phyloP scores from a whole-genome alignment of 2,329 filamentous ascomycete species.

The Fusarium lyarnte region DNA sequence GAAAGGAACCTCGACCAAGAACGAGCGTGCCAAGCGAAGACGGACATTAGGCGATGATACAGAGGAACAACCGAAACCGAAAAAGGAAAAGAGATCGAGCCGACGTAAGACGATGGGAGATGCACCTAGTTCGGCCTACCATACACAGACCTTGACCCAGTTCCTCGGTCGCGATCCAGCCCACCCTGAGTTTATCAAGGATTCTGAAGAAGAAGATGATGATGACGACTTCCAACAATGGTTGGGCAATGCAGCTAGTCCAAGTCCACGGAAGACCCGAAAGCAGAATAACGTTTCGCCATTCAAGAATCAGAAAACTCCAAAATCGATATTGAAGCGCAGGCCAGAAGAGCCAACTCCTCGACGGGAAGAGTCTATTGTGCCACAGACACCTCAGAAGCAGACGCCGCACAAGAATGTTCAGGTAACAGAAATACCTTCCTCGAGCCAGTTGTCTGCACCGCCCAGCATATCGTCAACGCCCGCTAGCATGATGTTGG shows the following conservation, averaged over 20 bases:
- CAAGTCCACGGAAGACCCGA: constrained; percentile 36
- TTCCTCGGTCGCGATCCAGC: constrained; percentile 43
- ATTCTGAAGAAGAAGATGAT: constrained; percentile 51
- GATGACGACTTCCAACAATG: constrained; percentile 47
- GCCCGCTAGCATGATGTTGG: constrained; percentile 53
- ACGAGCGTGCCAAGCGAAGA: constrained; percentile 38
- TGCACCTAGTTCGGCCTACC: constrained; percentile 46
- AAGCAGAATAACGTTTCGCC: constrained; percentile 15
- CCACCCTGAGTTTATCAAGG: constrained; percentile 44
- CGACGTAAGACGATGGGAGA: constrained; percentile 49
- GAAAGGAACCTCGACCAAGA: constrained; percentile 21
- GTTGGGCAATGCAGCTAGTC: constrained; percentile 44
- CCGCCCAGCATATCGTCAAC: constrained; percentile 53
- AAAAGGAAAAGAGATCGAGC: constrained; percentile 29
- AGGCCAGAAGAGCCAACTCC: not conserved
- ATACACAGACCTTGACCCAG: constrained; percentile 56
- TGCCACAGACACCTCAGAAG: constrained; percentile 54
- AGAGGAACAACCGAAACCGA: constrained; percentile 24
- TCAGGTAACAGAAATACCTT: constrained; percentile 54
- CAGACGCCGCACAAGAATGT: constrained; percentile 52
- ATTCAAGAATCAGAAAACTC: constrained; percentile 24
- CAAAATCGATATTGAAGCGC: constrained; percentile 30
- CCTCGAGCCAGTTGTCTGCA: constrained; percentile 51
- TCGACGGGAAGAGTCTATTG: constrained; percentile 47
- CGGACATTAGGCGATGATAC: constrained; percentile 43